Base-by-base conservation (phyloP, 345 rosid genomes). In the Hibiscus mutabilis region DNA sequence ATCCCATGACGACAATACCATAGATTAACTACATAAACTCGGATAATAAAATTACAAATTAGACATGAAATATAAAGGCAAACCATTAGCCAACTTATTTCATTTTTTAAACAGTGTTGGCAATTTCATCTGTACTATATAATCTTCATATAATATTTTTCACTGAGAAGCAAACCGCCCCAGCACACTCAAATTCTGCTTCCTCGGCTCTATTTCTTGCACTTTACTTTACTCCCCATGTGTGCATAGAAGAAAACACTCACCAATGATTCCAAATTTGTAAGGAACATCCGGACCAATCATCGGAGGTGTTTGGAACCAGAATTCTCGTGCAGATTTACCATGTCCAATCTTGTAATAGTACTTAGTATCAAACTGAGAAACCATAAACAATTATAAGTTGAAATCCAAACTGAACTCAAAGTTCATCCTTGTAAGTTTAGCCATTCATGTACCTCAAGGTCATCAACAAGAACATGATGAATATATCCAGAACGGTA, bases 251-350 rank as follows among this genome's bases (percentile, higher is more conserved):
- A 7, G 37, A 33, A 33, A 5, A 33, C 37, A 72, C 91, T 81
- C 76, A 95, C 99, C 98, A 71, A 95, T 95, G 65, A 95, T 89
- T 73, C 97, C 99, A 79, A 95, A 95, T 78, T 84, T 89, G 84
- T 87, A 92, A 53, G 96, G 60, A 75, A 85, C 84, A 86, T 89
- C 97, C 35, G 92, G 97, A 79, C 81, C 77, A 73, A 89, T 58
- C 67, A 49, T 59, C 70, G 99, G 96, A 75, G 99, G 94, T 44
- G 97, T 90, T 56, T 79, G 87, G 82, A 95, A 92, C 96, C 88
- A 65, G 37, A 33, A 33, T 33, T 33, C 37, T 33, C 0, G 8
- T 33, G 37, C 37, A 33, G 37, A 33, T 5, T 86, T 82, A 73
- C 88, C 90, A 69, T 74, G 79, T 44, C 85, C 96, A 27, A 90